Conservation (phyloP, 176 grass and related monocot genomes). For the barley (Hordeum vulgare) region DNA sequence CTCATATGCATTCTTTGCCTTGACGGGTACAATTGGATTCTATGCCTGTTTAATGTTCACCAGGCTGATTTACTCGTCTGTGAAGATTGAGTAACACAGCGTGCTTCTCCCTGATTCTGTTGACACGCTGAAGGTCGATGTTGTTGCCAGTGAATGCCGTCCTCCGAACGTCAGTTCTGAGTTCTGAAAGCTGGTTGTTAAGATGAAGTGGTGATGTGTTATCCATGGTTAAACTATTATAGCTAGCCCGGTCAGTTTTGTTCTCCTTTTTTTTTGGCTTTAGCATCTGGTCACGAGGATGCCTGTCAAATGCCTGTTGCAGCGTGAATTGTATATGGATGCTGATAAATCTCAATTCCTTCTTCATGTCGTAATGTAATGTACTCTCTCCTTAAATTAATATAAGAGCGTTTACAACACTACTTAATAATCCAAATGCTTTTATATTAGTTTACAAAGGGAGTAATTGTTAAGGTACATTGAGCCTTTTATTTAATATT, state of each 20-base stretch:
- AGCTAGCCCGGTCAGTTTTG: conserved; percentile 32
- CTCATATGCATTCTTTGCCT: conserved; percentile 71
- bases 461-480: too few relatives aligned
- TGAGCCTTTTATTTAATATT: too few relatives aligned
- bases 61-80: conserved; percentile 81
- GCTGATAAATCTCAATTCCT: conserved; percentile 27
- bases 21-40: conserved; percentile 87
- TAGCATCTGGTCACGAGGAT: conserved; percentile 3
- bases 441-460: too few relatives aligned
- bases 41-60: conserved; percentile 83
- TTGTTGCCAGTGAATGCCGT: not conserved
- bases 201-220: conserved; percentile 25
- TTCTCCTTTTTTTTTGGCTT: not conserved
- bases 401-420: too few relatives aligned
- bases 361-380: conserved; percentile 5
- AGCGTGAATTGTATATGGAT: conserved; percentile 22
- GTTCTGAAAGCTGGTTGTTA: conserved; percentile 36
- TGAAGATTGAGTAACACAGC: conserved; percentile 65
- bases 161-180: not conserved
- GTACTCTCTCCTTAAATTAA: too few relatives aligned
- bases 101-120: conserved; percentile 1
- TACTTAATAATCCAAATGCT: too few relatives aligned
- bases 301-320: conserved; percentile 15
- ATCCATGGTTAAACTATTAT: conserved; percentile 33
- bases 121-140: not conserved